These are phyloP conservation scores for Gnomoniopsis sp. DNA, from an alignment of 2,329 filamentous ascomycete genomes.

Conservation along the genomic window DNA sequence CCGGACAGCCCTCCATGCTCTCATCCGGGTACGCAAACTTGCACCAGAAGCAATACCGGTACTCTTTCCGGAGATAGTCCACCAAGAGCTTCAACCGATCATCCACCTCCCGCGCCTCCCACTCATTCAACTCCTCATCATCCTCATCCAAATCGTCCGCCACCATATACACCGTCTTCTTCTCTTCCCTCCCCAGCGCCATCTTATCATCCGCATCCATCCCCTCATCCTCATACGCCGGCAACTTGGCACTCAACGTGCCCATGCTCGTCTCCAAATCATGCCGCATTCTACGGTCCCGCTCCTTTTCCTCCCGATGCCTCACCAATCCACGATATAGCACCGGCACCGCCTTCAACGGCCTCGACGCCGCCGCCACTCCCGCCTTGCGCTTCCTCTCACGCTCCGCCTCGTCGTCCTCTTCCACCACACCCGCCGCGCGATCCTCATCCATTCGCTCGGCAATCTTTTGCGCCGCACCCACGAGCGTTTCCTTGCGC, in stretches of 20 bases:
- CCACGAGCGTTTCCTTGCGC: slow-evolving; percentile 65
- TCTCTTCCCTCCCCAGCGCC: slow-evolving; percentile 56
- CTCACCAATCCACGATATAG: slow-evolving; percentile 76
- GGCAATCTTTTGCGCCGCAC: slow-evolving; percentile 77
- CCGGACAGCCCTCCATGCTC: slow-evolving; percentile 84
- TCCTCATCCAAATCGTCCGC: slow-evolving; percentile 73
- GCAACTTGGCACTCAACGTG: slow-evolving; percentile 54
- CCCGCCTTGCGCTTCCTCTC: slow-evolving; percentile 25
- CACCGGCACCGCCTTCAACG: slow-evolving; percentile 67
- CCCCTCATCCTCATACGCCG: slow-evolving; percentile 60
- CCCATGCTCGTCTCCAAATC: slow-evolving; percentile 54
- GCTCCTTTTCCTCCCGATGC: slow-evolving; percentile 65
- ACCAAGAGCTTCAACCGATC: slow-evolving; percentile 68
- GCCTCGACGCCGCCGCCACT: slow-evolving; percentile 36
- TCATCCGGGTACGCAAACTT: slow-evolving; percentile 75
- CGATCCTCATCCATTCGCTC: slow-evolving; percentile 64
- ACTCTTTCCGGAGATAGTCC: slow-evolving; percentile 63
- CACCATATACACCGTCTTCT: slow-evolving; percentile 50
- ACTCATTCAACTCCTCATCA: slow-evolving; percentile 76
- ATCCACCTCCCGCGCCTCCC: slow-evolving; percentile 63
- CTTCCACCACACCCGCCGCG: neutral
- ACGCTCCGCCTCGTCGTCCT: slow-evolving; percentile 19
- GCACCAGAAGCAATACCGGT: slow-evolving; percentile 95
- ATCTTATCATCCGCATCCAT: slow-evolving; percentile 66
- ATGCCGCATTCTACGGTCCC: slow-evolving; percentile 61